A percentile compares a stretch with the other conserved stretches of the same genome.
phyloP scores from a whole-genome alignment of 805 yeast species.

The Hanseniaspora jakobsenii region DNA sequence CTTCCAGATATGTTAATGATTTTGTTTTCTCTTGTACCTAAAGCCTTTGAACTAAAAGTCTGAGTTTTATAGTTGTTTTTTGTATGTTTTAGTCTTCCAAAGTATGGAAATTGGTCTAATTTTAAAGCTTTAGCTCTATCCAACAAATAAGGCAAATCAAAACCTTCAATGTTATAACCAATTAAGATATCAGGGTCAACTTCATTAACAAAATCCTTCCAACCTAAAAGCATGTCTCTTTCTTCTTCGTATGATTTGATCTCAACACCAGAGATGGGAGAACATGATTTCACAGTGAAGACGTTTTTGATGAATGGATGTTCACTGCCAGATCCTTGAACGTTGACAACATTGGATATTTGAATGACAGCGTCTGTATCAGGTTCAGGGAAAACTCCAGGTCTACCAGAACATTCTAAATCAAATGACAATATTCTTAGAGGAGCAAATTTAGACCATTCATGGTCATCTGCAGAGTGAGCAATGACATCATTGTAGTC shows the following conservation, averaged over 20 bases:
- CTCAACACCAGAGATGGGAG: conserved; percentile 89
- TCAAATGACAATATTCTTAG: conserved; percentile 86
- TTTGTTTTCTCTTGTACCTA: conserved; percentile 89
- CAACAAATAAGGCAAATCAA: conserved; percentile 84
- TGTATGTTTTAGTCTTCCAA: conserved; percentile 59
- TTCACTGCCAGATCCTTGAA: conserved; percentile 52
- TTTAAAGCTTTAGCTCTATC: conserved; percentile 73
- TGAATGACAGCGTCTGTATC: conserved; percentile 89
- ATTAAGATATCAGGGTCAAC: conserved; percentile 93
- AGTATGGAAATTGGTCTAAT: conserved; percentile 61
- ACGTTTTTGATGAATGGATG: conserved; percentile 89
- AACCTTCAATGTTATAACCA: conserved; percentile 89
- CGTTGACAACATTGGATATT: conserved; percentile 86
- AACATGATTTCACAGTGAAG: conserved; percentile 81
- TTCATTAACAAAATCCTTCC: conserved; percentile 76
- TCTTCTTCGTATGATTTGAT: conserved; percentile 66
- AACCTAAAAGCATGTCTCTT: conserved; percentile 65
- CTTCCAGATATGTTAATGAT: conserved; percentile 90
- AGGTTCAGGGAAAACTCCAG: conserved; percentile 93
- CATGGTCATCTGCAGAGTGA: conserved; percentile 74
- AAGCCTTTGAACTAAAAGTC: conserved; percentile 84
- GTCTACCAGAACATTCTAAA: conserved; percentile 96
- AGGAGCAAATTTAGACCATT: conserved; percentile 89
- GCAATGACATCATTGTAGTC: conserved; percentile 57
- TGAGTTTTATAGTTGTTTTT: conserved; percentile 73